Evolutionary conservation across 257 asterid genomes (phyloP), one percentile per base, ranked within the genome.

Genomic region (Primulina huaijiensis): DNA sequence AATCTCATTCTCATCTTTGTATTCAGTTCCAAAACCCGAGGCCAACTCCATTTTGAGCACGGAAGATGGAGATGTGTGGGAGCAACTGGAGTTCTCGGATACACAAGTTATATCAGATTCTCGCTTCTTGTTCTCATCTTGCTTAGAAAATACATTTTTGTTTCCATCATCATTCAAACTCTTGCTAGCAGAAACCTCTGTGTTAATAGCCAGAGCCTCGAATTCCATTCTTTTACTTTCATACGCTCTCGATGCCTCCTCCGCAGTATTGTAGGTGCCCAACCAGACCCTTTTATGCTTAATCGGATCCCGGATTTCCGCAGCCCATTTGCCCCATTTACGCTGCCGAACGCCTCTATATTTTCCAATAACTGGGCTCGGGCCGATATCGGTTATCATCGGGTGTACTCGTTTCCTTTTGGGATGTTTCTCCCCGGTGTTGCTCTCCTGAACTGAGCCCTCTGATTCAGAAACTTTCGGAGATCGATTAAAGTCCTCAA

Each of bases 241-340:
- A 20, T 90, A 90, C 37, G 95, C 98, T 10, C 58, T 25, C 0
- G 96, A 81, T 1, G 98, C 97, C 21, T 87, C 97, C 69, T 84
- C 95, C 1, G 96, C 90, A 6, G 96, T 83, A 38, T 60, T 55
- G 71, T 76, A 87, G 20, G 98, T 92, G 6, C 98, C 98, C 79
- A 92, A 64, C 97, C 98, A 92, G 56, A 90, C 75, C 83, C 98
- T 53, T 72, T 74, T 92, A 0, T 83, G 89, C 79, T 75, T 59
- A 30, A 81, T 72, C 0, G 98, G 98, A 10, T 92, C 92, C 4
- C 97, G 96, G 35, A 92, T 92, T 62, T 92, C 98, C 0, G 98
- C 97, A 0, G 97, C 98, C 95, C 95, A 92, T 76, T 84, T 90
- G 11, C 98, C 98, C 97, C 97, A 92, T 83, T 90, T 88, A 2